A percentile compares a stretch with the other conserved stretches of the same genome.
phyloP scores from a whole-genome alignment of 2,329 filamentous ascomycete genomes.

The Penicillium vulpinum region DNA sequence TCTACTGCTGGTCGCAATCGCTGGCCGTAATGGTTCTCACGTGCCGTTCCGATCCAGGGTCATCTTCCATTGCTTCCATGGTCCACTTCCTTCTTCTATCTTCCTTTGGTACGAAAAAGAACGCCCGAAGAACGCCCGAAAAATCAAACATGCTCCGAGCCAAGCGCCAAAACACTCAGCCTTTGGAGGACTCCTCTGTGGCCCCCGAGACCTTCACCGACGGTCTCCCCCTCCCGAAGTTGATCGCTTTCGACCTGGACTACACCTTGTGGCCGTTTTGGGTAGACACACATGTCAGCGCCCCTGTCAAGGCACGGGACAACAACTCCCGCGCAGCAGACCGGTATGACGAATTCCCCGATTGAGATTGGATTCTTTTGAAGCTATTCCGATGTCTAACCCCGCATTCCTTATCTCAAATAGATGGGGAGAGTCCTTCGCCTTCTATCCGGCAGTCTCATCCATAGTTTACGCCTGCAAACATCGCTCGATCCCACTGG shows the following conservation, averaged over 20 bases:
- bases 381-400: neutral
- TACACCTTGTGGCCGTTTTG: conserved; percentile 99
- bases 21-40: neutral
- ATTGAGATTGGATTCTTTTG: neutral
- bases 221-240: conserved; percentile 70
- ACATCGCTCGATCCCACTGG: conserved; percentile 59
- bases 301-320: conserved; percentile 67
- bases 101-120: too few relatives aligned
- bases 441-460: conserved; percentile 71
- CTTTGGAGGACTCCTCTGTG: conserved; percentile 38
- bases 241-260: conserved; percentile 93
- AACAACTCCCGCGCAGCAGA: conserved; percentile 49
- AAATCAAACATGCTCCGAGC: conserved; percentile 35
- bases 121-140: too few relatives aligned
- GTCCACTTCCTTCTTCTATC: neutral
- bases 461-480: conserved; percentile 64
- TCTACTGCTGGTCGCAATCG: neutral
- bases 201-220: conserved; percentile 61
- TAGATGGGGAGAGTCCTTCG: conserved; percentile 63
- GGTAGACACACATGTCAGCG: conserved; percentile 87
- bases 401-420: conserved; percentile 6
- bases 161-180: conserved; percentile 37
- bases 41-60: neutral
- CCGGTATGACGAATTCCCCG: conserved; percentile 29
- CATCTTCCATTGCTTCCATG: neutral